Conservation (phyloP, 129 eudicot genomes). For the Centella asiatica region DNA sequence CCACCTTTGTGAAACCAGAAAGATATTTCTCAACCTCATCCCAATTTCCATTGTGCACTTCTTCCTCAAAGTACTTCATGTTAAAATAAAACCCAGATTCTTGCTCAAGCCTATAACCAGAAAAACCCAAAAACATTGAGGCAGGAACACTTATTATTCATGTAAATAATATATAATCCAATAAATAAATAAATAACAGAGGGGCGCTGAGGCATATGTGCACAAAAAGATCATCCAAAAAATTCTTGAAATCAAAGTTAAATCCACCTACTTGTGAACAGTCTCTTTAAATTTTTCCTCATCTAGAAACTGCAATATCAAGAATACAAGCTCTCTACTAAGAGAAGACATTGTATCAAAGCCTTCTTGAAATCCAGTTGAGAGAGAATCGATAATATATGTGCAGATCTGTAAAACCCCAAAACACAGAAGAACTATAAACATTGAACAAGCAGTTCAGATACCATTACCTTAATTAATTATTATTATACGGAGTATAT, state of each 20-base stretch:
- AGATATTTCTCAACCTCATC: conserved; percentile 86
- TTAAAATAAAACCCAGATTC: conserved; percentile 89
- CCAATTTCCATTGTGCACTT: conserved; percentile 82
- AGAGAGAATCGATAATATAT: conserved; percentile 20
- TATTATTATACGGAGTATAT: no score
- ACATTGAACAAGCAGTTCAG: conserved; percentile 28
- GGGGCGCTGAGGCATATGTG: neutral
- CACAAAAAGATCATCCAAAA: neutral
- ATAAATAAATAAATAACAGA: neutral
- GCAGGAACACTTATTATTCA: neutral
- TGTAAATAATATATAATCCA: neutral
- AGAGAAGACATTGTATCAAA: conserved; percentile 63
- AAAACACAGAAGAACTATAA: neutral
- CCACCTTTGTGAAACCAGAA: conserved; percentile 86
- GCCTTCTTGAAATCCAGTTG: conserved; percentile 24
- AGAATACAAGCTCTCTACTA: conserved; percentile 76
- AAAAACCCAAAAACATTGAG: neutral
- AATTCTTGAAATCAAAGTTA: neutral
- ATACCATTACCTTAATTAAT: conserved; percentile 32
- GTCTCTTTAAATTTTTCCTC: conserved; percentile 87
- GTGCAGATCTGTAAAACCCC: conserved; percentile 58
- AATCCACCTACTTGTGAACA: conserved; percentile 70
- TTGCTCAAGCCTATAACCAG: conserved; percentile 38
- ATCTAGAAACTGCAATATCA: conserved; percentile 82
- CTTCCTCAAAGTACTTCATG: conserved; percentile 94